Percentiles rank a stretch among this genome's conserved stretches.
These are phyloP conservation scores for Trichophyton mentagrophytes DNA, from an alignment of 2,329 filamentous ascomycete genomes.

Conservation along the genomic window DNA sequence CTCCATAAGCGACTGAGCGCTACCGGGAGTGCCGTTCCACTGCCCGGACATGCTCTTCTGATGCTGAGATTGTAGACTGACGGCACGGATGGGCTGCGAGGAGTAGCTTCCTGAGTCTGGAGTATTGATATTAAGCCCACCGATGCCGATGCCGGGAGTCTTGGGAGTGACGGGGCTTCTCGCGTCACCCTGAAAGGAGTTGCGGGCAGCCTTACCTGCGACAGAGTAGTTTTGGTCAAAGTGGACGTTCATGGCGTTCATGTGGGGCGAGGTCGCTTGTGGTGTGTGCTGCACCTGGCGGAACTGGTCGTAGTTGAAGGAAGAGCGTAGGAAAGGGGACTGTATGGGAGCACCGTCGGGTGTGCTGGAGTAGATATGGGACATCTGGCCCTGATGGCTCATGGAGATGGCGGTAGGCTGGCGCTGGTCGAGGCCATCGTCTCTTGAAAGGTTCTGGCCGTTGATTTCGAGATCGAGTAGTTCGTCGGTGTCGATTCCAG, in stretches of 20 bases:
- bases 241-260: slow-evolving; percentile 29
- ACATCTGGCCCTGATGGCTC: slow-evolving; percentile 56
- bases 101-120: slow-evolving; percentile 61
- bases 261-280: slow-evolving; percentile 31
- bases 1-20: slow-evolving; percentile 72
- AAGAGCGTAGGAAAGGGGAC: slow-evolving; percentile 66
- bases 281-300: slow-evolving; percentile 43
- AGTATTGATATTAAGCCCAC: slow-evolving; percentile 56
- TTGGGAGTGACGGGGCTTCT: slow-evolving; percentile 77
- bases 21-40: slow-evolving; percentile 79
- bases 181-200: slow-evolving; percentile 33
- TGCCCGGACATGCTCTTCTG: slow-evolving; percentile 78
- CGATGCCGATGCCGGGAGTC: slow-evolving; percentile 53
- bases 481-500: slow-evolving; percentile 77
- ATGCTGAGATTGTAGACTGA: slow-evolving; percentile 45
- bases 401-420: slow-evolving; percentile 42
- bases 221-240: slow-evolving; percentile 42
- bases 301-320: slow-evolving; percentile 67
- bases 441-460: slow-evolving; percentile 27
- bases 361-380: slow-evolving; percentile 70
- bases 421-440: slow-evolving; percentile 39
- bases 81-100: slow-evolving; percentile 63
- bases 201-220: background rate
- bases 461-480: slow-evolving; percentile 52
- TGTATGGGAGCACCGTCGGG: slow-evolving; percentile 86